phyloP scores from a whole-genome alignment of 139 green algal species.

The Mychonastes homosphaera region DNA sequence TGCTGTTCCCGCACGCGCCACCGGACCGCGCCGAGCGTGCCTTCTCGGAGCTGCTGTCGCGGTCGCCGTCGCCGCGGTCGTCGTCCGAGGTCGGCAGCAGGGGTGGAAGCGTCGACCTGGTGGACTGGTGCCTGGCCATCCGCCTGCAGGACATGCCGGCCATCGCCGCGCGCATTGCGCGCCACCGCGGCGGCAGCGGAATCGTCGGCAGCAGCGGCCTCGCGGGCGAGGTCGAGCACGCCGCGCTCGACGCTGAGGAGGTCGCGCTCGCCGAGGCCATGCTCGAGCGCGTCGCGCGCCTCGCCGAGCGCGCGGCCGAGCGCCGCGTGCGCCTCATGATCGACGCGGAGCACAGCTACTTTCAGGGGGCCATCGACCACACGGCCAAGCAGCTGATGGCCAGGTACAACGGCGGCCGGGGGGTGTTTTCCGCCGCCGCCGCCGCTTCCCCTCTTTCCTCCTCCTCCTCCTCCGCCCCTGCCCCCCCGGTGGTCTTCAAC shows the following conservation, averaged over 20 bases:
- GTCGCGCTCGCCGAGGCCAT: constrained; percentile 53
- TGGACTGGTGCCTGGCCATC: constrained; percentile 15
- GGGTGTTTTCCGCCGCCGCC: background rate
- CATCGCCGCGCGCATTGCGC: constrained; percentile 33
- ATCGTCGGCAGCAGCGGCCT: background rate
- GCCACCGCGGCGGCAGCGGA: background rate
- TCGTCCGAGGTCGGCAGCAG: no score
- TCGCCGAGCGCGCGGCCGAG: constrained; percentile 28
- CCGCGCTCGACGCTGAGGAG: constrained; percentile 35
- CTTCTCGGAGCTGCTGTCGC: no score
- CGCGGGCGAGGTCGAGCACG: background rate
- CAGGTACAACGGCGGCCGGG: constrained; percentile 47
- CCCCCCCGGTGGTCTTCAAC: constrained; percentile 51
- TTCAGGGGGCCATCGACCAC: constrained; percentile 82
- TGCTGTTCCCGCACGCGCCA: constrained; percentile 11
- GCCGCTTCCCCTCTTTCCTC: background rate
- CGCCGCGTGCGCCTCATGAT: constrained; percentile 62
- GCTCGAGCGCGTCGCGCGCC: constrained; percentile 43
- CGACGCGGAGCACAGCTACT: constrained; percentile 82
- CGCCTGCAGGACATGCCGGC: constrained; percentile 27
- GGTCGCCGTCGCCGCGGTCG: no score
- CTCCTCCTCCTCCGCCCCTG: background rate
- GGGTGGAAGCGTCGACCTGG: background rate
- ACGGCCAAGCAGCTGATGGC: constrained; percentile 55
- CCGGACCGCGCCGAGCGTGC: background rate